Evolutionary conservation across 768 basidiomycete genomes (phyloP).

Genomic region (Nidularia sp.): DNA sequence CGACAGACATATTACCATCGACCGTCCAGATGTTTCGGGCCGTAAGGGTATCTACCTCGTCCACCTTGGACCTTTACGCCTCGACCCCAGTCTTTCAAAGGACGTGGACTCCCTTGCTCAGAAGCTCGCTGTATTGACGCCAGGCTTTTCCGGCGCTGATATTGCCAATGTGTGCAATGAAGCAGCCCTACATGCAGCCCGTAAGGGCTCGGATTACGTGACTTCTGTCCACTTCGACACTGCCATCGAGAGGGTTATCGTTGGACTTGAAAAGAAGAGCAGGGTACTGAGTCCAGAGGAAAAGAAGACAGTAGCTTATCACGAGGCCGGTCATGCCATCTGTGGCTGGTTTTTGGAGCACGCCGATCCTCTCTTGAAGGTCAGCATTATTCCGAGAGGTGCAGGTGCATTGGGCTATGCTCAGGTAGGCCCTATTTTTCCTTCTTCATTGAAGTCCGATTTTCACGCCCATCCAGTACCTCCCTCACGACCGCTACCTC

Average conservation of each 20-base stretch:
- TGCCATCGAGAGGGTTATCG: conserved; percentile 97
- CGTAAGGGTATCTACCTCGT: conserved; percentile 92
- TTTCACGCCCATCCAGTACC: conserved; percentile 56
- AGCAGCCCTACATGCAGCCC: conserved; percentile 91
- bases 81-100: conserved; percentile 49
- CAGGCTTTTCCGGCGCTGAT: conserved; percentile 98
- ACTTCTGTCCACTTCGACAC: conserved; percentile 89
- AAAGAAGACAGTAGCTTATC: conserved; percentile 98
- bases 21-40: conserved; percentile 91
- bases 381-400: conserved; percentile 97
- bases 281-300: conserved; percentile 90
- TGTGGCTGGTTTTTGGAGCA: conserved; percentile 99
- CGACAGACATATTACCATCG: conserved; percentile 94
- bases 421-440: conserved; percentile 49
- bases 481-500: conserved; percentile 94
- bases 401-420: conserved; percentile 96
- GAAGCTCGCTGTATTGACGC: conserved; percentile 93
- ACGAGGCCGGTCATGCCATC: conserved; percentile 98
- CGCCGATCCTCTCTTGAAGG: conserved; percentile 94
- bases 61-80: conserved; percentile 80
- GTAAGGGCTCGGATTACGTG: conserved; percentile 74
- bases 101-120: conserved; percentile 66
- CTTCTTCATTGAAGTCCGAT: conserved; percentile 5
- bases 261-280: conserved; percentile 94
- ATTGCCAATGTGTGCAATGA: conserved; percentile 99